Percentiles rank a stretch among this genome's conserved stretches.
Evolutionary conservation across 345 rosid genomes (phyloP).

Genomic region (Acer negundo): DNA sequence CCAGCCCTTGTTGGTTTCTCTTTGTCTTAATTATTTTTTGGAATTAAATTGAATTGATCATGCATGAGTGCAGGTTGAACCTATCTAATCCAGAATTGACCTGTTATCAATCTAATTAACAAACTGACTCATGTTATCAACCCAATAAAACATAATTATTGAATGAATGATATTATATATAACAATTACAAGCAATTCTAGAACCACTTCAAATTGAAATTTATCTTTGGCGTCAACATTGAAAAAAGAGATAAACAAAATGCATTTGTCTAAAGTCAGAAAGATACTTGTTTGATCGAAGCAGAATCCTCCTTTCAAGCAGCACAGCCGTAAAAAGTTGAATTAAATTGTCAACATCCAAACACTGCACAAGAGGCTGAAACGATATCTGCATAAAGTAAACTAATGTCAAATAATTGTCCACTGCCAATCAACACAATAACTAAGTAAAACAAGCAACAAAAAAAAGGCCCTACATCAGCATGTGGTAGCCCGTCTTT

Average conservation of each 20-base stretch:
- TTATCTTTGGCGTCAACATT: background rate
- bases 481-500: constrained; percentile 92
- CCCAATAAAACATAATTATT: background rate
- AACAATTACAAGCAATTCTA: background rate
- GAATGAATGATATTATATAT: background rate
- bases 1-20: background rate
- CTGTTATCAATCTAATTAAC: background rate
- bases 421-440: background rate
- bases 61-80: background rate
- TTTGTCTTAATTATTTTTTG: background rate
- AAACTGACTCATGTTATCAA: background rate
- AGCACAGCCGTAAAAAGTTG: constrained; percentile 86
- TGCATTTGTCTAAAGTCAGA: constrained; percentile 15
- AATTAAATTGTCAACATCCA: constrained; percentile 94
- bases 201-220: background rate
- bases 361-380: constrained; percentile 93
- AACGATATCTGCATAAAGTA: constrained; percentile 77
- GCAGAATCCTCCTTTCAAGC: constrained; percentile 90
- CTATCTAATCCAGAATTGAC: background rate
- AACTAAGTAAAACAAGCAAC: constrained; percentile 14
- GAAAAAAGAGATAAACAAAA: background rate
- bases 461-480: constrained; percentile 60
- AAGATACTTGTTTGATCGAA: constrained; percentile 90
- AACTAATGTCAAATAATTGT: constrained; percentile 8
- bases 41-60: background rate